These are phyloP conservation scores for Pseudocercospora crystallina DNA, from an alignment of 2,329 filamentous ascomycete genomes.

Conservation along the genomic window DNA sequence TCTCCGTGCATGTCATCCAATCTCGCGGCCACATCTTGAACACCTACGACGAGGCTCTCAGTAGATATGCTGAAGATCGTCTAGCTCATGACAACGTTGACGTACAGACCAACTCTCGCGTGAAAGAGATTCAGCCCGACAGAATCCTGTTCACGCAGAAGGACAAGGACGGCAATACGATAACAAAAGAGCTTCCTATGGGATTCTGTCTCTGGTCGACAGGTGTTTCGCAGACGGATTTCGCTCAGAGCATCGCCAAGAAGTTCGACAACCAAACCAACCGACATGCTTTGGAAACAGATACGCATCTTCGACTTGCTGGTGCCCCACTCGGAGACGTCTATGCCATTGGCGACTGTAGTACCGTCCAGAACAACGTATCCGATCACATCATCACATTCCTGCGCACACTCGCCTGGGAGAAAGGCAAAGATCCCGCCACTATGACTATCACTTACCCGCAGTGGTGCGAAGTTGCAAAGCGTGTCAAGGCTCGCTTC, in stretches of 20 bases:
- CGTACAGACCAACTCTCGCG: constrained; percentile 87
- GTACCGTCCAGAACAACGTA: constrained; percentile 96
- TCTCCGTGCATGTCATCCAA: constrained; percentile 96
- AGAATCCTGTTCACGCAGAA: constrained; percentile 88
- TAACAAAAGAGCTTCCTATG: constrained; percentile 93
- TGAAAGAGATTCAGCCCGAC: constrained; percentile 81
- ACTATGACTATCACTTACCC: constrained; percentile 81
- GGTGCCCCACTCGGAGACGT: constrained; percentile 91
- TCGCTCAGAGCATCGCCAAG: constrained; percentile 73
- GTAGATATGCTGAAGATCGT: constrained; percentile 84
- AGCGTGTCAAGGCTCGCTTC: constrained; percentile 81
- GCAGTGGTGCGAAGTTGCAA: constrained; percentile 84
- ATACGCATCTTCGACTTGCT: constrained; percentile 84
- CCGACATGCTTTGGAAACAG: constrained; percentile 87
- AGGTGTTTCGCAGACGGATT: constrained; percentile 80
- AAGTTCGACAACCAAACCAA: constrained; percentile 82
- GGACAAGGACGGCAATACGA: constrained; percentile 65
- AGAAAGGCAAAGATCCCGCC: constrained; percentile 85
- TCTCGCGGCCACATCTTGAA: constrained; percentile 93
- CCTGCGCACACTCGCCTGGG: constrained; percentile 84
- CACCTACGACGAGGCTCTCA: constrained; percentile 94
- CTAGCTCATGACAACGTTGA: constrained; percentile 91
- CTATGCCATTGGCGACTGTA: constrained; percentile 93
- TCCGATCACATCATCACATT: constrained; percentile 89
- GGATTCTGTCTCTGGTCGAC: constrained; percentile 98